phyloP scores from a whole-genome alignment of 2,329 filamentous ascomycete genomes.

The Cryphonectria parasitica region DNA sequence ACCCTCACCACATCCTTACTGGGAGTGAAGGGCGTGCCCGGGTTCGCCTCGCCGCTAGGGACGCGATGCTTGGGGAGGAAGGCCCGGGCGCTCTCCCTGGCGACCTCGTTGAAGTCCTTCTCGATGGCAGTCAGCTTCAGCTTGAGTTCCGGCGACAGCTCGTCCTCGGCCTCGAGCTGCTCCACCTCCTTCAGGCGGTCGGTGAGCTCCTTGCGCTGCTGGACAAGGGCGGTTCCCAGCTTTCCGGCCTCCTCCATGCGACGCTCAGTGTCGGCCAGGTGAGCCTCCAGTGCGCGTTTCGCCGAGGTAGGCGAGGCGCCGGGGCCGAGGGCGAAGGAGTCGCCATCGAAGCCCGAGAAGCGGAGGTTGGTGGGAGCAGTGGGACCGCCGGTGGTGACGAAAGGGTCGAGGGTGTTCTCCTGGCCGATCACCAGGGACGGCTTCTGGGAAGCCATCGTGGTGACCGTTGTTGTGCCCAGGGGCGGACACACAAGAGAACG shows the following conservation, averaged over 20 bases:
- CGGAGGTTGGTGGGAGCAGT: slow-evolving; percentile 60
- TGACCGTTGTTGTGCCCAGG: slow-evolving; percentile 44
- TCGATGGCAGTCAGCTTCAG: slow-evolving; percentile 85
- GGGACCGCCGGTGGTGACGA: slow-evolving; percentile 52
- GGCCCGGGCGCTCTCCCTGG: slow-evolving; percentile 83
- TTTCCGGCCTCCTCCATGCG: slow-evolving; percentile 90
- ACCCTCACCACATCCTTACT: slow-evolving; percentile 58
- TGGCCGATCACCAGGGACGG: slow-evolving; percentile 45
- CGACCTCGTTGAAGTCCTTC: slow-evolving; percentile 92
- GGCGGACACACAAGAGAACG: slow-evolving; percentile 17
- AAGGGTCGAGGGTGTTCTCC: slow-evolving; percentile 56
- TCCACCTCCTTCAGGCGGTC: slow-evolving; percentile 86
- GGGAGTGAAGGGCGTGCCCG: slow-evolving; percentile 56
- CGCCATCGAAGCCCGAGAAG: slow-evolving; percentile 81
- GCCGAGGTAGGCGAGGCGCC: slow-evolving; percentile 80
- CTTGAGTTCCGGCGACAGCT: slow-evolving; percentile 81
- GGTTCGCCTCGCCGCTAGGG: slow-evolving; percentile 66
- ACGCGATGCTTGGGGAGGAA: slow-evolving; percentile 85
- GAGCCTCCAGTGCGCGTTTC: slow-evolving; percentile 85
- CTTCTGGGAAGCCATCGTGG: slow-evolving; percentile 48
- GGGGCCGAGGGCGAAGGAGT: slow-evolving; percentile 78
- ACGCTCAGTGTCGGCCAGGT: slow-evolving; percentile 89
- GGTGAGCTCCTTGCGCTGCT: slow-evolving; percentile 82
- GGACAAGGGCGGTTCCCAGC: slow-evolving; percentile 82
- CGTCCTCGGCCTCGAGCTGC: slow-evolving; percentile 72